Evolutionary conservation across 306 rosid genomes (phyloP).

Genomic region (Quercus berberidifolia): DNA sequence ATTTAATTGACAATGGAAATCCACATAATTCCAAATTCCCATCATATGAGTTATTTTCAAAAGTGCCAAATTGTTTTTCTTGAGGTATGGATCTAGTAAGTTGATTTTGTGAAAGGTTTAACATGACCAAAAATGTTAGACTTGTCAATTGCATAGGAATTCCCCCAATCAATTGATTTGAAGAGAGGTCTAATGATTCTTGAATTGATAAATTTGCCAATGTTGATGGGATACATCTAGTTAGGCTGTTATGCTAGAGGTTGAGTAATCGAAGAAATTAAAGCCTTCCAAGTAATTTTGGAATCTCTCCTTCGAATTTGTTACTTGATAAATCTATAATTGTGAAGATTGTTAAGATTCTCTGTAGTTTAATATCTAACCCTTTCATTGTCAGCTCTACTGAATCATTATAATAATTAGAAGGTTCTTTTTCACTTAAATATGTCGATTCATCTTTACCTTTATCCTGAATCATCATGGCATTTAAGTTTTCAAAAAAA

Average conservation of each 20-base stretch:
- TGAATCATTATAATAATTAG: neutral
- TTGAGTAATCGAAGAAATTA: slow-evolving; percentile 24
- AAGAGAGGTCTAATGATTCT: slow-evolving; percentile 39
- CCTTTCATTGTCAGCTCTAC: neutral
- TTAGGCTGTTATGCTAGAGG: slow-evolving; percentile 27
- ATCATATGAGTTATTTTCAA: slow-evolving; percentile 14
- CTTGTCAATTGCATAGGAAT: slow-evolving; percentile 22
- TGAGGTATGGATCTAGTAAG: slow-evolving; percentile 23
- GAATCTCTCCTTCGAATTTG: slow-evolving; percentile 32
- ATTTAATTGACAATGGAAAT: slow-evolving; percentile 23
- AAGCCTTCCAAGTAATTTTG: slow-evolving; percentile 17
- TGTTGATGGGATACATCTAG: slow-evolving; percentile 24
- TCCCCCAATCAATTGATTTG: neutral
- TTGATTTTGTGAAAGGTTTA: slow-evolving; percentile 36
- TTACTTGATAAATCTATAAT: slow-evolving; percentile 39
- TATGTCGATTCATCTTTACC: no score
- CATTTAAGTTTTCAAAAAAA: no score
- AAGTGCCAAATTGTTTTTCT: slow-evolving; percentile 37
- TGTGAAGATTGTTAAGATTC: slow-evolving; percentile 16
- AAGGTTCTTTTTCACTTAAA: no score
- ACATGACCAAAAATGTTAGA: neutral
- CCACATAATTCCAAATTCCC: slow-evolving; percentile 34
- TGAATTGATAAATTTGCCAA: slow-evolving; percentile 17
- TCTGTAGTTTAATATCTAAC: neutral
- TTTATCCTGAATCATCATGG: no score